phyloP scores from a whole-genome alignment of 2,329 filamentous ascomycete genomes.

The Hypoxylon sp. region DNA sequence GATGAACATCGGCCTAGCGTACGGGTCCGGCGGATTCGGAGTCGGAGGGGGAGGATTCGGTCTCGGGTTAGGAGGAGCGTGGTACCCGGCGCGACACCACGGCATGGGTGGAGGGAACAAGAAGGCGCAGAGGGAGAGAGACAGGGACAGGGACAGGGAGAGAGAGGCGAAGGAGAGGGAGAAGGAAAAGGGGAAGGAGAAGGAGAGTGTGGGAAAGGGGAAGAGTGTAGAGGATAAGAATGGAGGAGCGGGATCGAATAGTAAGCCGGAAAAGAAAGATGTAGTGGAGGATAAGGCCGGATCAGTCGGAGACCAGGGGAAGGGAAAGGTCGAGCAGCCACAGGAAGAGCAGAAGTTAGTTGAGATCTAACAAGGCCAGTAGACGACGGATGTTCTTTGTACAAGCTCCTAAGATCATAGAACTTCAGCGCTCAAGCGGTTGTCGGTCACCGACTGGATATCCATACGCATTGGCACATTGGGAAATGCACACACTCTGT shows the following conservation, averaged over 20 bases:
- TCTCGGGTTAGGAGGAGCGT: background rate
- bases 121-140: background rate
- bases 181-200: constrained; percentile 3
- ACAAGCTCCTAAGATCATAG: background rate
- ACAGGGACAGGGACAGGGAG: background rate
- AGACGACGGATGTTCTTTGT: background rate
- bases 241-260: background rate
- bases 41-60: background rate
- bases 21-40: constrained; percentile 11
- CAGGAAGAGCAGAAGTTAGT: constrained; percentile 34
- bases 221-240: background rate
- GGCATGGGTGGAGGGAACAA: background rate
- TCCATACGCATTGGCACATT: background rate
- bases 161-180: constrained; percentile 4
- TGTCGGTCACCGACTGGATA: background rate
- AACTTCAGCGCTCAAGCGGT: background rate
- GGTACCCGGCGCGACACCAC: constrained; percentile 9
- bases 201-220: constrained; percentile 1
- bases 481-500: background rate
- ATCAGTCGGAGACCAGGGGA: background rate
- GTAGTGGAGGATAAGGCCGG: background rate
- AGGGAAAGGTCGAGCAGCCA: constrained; percentile 16
- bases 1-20: constrained; percentile 24
- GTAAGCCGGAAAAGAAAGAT: constrained; percentile 1
- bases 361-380: constrained; percentile 25